A percentile compares a stretch with the other conserved stretches of the same genome.
Conservation (phyloP, 2,329 filamentous ascomycete species). For the Sporothrix brasiliensis region DNA sequence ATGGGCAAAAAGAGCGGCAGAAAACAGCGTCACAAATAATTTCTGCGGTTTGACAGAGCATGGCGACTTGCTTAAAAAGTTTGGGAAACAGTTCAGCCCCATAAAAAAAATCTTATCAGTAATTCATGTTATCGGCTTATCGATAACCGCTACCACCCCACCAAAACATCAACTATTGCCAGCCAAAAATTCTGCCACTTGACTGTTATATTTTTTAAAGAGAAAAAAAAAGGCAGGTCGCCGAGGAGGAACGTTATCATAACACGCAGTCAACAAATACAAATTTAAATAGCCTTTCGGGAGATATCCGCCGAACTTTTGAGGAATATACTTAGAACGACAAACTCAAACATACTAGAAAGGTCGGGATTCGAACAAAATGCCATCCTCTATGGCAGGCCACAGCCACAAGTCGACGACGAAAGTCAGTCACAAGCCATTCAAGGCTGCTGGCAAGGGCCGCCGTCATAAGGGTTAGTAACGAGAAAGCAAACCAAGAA, state of each 20-base stretch:
- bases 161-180: conserved; percentile 4
- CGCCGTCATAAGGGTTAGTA: conserved; percentile 43
- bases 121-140: conserved; percentile 28
- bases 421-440: conserved; percentile 83
- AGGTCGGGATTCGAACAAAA: background rate
- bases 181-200: conserved; percentile 23
- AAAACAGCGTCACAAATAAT: conserved; percentile 9
- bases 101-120: conserved; percentile 31
- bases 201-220: conserved; percentile 2
- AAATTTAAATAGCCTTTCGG: background rate
- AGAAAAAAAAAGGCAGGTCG: conserved; percentile 26
- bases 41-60: conserved; percentile 4
- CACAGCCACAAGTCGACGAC: conserved; percentile 94
- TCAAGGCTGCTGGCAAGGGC: conserved; percentile 88
- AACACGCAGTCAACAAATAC: background rate
- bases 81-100: background rate
- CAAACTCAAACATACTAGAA: background rate
- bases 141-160: conserved; percentile 25
- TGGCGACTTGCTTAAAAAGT: conserved; percentile 13
- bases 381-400: conserved; percentile 49
- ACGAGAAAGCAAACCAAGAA: background rate
- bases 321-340: background rate
- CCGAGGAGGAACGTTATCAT: background rate
- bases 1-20: background rate
- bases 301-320: background rate